Evolutionary conservation across 176 grass and related monocot species (phyloP), one percentile per base, ranked within the genome.

Genomic region (Guadua angustifolia): DNA sequence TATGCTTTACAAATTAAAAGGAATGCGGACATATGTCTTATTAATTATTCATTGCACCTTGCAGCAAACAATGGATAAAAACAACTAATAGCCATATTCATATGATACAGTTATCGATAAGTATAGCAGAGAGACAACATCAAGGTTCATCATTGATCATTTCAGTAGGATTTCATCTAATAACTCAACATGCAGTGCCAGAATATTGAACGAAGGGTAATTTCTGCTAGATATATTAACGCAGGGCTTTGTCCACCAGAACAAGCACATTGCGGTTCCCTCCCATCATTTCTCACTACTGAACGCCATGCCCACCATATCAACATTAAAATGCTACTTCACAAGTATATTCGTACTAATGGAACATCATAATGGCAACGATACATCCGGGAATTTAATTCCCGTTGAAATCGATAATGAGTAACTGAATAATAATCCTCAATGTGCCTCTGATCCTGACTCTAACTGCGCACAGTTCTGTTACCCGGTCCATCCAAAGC

Each of bases 161-260:
- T 62, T 71, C 13, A 55, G 36, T 26, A 56, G 14, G 72, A 56
- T 89, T 82, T 47, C 65, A 82, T 36, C 7, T 12, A 78, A 44
- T 9, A 64, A 43, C 5, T 32, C 9, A 68, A 60, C n/a, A 43
- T 53, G 69, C 36, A 35, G 40, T 69, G 7, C 12, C 8, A 78
- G 29, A 86, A 47, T 42, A 66, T 21, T 0, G 32, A 66, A 40
- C 55, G 14, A 7, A n/a, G n/a, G 29, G 0, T 44, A 73, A 4
- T 35, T 49, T 75, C 15, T 3, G 4, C 14, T 52, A 66, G n/a
- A 67, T 22, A 73, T 8, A 15, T 18, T 51, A 82, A 7, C 39
- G 13, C 7, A 6, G 18, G 25, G 29, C 4, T 65, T 25, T 77
- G 53, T 14, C 4, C 66, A 85, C 22, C n/a, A 22, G 19, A 77